Base-by-base conservation (phyloP, 345 rosid genomes). In the Pseudoturritis turrita region DNA sequence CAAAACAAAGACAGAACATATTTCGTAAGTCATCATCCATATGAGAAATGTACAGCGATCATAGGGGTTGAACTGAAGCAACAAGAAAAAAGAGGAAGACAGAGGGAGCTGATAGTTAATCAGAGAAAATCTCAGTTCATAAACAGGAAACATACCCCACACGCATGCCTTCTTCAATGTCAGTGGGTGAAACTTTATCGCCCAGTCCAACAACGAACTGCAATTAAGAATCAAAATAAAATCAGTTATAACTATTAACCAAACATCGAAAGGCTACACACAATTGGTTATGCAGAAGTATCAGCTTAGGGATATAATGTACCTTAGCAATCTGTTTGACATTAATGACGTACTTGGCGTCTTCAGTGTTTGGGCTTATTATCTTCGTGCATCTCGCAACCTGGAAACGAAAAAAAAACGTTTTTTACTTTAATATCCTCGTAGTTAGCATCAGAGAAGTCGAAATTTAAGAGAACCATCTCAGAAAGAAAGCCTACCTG, bases 201-300 rank as follows among this genome's bases (percentile, higher is more conserved):
- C 99, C 97, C 40, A 91, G 92, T 19, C 99, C 96, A 85, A 91
- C 97, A 76, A 95, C 97, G 82, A 95, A 95, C 96, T 94, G 85
- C 58, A 72, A 25, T 14, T 22, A 31, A 5, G 39, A 14, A 31
- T 39, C 54, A 74, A 46, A 46, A 39, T n/a, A 11, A 41, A 11
- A 72, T 43, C 56, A 72, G 68, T 14, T 14, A 59, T 35, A 29
- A 5, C 26, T 25, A 25, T 25, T 25, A 71, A 25, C 26, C 21
- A 36, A 7, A 71, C 29, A 71, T 13, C 2, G 41, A n/a, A 58
- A 35, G 29, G 6, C 14, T 40, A 41, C 23, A 71, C 49, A 77
- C 7, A 54, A 11, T 12, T 52, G n/a, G n/a, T 70, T 14, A 54
- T 29, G 35, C 44, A 73, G 51, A 37, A 7, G n/a, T 31, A 5